A percentile compares a stretch with the other conserved stretches of the same genome.
Evolutionary conservation across 73 alveolate genomes (phyloP).

Genomic region (Diophrys sp.): DNA sequence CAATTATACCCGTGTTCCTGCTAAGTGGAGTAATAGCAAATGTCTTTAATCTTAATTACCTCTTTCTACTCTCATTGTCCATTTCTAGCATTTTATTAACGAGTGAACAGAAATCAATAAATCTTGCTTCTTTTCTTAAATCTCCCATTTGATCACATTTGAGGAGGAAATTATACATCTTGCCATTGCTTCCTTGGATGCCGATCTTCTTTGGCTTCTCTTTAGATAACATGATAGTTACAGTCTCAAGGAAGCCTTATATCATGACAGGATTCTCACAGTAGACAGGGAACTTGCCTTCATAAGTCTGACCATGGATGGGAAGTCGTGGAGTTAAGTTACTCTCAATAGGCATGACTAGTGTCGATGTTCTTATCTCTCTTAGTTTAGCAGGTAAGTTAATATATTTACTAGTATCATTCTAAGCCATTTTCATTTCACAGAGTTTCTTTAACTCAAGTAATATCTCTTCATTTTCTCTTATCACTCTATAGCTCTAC

Average conservation of each 20-base stretch:
- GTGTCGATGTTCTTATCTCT: neutral
- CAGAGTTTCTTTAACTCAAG: conserved; percentile 3
- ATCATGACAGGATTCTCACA: conserved; percentile 38
- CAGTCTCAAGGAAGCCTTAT: conserved; percentile 31
- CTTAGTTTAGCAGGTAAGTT: neutral
- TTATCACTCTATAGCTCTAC: conserved; percentile 15
- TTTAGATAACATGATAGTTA: conserved; percentile 46
- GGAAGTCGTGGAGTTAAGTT: conserved; percentile 54
- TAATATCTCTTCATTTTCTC: conserved; percentile 10
- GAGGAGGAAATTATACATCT: conserved; percentile 52
- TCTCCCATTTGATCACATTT: conserved; percentile 70
- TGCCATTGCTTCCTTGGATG: conserved; percentile 54
- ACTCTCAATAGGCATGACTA: conserved; percentile 60
- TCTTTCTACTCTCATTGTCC: conserved; percentile 51
- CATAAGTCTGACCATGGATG: neutral
- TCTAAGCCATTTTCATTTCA: neutral
- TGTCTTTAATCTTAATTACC: conserved; percentile 43
- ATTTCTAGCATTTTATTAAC: conserved; percentile 66
- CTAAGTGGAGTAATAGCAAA: conserved; percentile 63
- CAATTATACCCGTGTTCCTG: conserved; percentile 65
- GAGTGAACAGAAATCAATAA: conserved; percentile 43
- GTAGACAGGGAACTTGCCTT: conserved; percentile 26
- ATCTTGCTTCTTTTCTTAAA: conserved; percentile 71
- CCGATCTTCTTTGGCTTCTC: conserved; percentile 77
- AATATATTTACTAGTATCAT: neutral